phyloP scores from a whole-genome alignment of 2,329 filamentous ascomycete species.

The Nigrospora sphaerica region DNA sequence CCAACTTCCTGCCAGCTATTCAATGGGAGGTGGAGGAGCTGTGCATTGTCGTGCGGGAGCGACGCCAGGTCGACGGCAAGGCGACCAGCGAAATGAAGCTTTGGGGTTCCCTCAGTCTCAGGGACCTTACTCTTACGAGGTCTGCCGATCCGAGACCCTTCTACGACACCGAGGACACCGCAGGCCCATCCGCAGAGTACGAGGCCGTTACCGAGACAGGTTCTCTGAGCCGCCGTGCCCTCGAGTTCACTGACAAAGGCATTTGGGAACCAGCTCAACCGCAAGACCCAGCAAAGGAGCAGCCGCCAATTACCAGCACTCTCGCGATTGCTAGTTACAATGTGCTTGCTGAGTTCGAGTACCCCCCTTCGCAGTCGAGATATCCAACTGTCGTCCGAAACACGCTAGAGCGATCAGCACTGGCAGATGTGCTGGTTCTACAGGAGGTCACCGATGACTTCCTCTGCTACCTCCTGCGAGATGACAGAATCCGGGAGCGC shows the following conservation, averaged over 20 bases:
- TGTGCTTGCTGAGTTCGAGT: conserved; percentile 42
- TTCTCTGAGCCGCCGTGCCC: conserved; percentile 9
- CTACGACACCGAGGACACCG: conserved; percentile 5
- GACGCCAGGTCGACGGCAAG: conserved; percentile 17
- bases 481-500: conserved; percentile 32
- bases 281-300: too few species aligned
- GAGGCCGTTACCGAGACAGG: background rate
- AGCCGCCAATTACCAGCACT: background rate
- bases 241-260: conserved; percentile 7
- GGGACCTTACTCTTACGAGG: conserved; percentile 9
- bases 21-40: conserved; percentile 42
- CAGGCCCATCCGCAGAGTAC: background rate
- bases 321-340: conserved; percentile 42
- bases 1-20: conserved; percentile 36
- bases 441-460: conserved; percentile 62
- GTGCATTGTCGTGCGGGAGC: conserved; percentile 45
- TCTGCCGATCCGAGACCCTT: conserved; percentile 6
- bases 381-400: conserved; percentile 36
- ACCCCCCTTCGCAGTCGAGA: conserved; percentile 33
- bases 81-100: conserved; percentile 43
- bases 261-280: conserved; percentile 12
- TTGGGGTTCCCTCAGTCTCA: conserved; percentile 43
- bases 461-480: conserved; percentile 44
- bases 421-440: conserved; percentile 43
- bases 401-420: conserved; percentile 32